Base-by-base conservation (phyloP, 257 asterid species). In the Hygrophila difformis region DNA sequence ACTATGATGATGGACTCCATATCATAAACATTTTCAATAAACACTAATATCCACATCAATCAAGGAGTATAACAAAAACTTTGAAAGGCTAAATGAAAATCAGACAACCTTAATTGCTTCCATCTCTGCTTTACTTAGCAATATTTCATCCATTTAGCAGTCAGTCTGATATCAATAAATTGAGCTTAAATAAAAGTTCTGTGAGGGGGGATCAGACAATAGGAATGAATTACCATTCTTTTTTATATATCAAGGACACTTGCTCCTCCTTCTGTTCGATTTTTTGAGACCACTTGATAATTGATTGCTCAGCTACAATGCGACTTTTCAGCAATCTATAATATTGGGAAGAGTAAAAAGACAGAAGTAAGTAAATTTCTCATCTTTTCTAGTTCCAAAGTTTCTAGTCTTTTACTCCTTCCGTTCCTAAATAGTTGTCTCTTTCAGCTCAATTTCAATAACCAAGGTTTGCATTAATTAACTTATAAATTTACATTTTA, bases 81-180 rank as follows among this genome's bases (percentile, higher is more conserved):
- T 7, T 0, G 14, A 19, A 26, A 28, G 18, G 38, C 44, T n/a
- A n/a, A 49, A 36, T 2, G 34, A 49, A 21, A 26, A 6, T 26
- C 4, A 12, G 23, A 44, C 14, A 18, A 89, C 98, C 96, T 91
- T 91, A 29, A 82, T 59, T 20, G 78, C 93, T 58, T 86, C 99
- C 99, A 91, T 91, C 68, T 91, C 99, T 59, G 99, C 99, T 76
- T 91, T 91, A 62, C 98, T 62, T 53, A 91, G 66, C 1, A 74
- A 79, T 94, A 82, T 91, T 68, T 91, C 99, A 70, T 83, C 96
- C 92, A 96, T 91, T 68, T 49, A 68, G 50, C 53, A 59, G 56
- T 15, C 49, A 63, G n/a, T n/a, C n/a, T n/a, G 56, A 58, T 21
- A 42, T 49, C 18, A 42, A 29, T 45, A 36, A 50, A 49, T 40